These are phyloP conservation scores for Fraxinus pennsylvanica DNA, from an alignment of 257 asterid species.

Conservation along the genomic window DNA sequence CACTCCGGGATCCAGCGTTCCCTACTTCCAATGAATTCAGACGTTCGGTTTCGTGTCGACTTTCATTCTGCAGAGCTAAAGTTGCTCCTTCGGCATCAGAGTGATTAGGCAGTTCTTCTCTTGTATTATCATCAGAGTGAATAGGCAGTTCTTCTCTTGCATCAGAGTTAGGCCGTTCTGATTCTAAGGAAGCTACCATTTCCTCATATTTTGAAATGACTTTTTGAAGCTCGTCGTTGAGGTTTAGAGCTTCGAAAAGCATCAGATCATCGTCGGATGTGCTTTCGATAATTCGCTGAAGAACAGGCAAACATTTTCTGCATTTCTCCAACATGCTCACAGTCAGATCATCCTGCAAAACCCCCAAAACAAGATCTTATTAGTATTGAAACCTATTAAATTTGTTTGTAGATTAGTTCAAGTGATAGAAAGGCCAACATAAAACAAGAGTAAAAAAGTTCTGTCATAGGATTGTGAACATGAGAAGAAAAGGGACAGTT, in stretches of 20 bases:
- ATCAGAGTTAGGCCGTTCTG: constrained; percentile 32
- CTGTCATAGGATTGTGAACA: neutral
- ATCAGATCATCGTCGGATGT: constrained; percentile 77
- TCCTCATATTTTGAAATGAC: constrained; percentile 57
- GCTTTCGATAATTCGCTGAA: constrained; percentile 71
- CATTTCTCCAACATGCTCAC: constrained; percentile 71
- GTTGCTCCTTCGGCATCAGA: constrained; percentile 32
- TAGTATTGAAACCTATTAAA: neutral
- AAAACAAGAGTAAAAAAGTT: neutral
- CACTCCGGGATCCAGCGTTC: constrained; percentile 26
- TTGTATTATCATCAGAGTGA: constrained; percentile 29
- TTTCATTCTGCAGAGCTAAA: constrained; percentile 27
- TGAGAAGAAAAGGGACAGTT: neutral
- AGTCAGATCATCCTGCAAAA: constrained; percentile 74
- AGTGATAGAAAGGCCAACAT: neutral
- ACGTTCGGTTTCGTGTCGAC: constrained; percentile 25
- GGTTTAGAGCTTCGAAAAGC: constrained; percentile 83
- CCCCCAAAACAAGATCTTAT: neutral
- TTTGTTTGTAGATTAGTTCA: neutral
- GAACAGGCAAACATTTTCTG: constrained; percentile 63
- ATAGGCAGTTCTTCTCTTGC: constrained; percentile 29
- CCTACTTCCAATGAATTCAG: constrained; percentile 30
- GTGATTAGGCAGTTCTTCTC: constrained; percentile 31
- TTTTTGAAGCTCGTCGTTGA: constrained; percentile 79
- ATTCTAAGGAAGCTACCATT: constrained; percentile 48